Evolutionary conservation across 805 yeast genomes (phyloP), one percentile per base, ranked within the genome.

Genomic region (Priceomyces haplophilus): DNA sequence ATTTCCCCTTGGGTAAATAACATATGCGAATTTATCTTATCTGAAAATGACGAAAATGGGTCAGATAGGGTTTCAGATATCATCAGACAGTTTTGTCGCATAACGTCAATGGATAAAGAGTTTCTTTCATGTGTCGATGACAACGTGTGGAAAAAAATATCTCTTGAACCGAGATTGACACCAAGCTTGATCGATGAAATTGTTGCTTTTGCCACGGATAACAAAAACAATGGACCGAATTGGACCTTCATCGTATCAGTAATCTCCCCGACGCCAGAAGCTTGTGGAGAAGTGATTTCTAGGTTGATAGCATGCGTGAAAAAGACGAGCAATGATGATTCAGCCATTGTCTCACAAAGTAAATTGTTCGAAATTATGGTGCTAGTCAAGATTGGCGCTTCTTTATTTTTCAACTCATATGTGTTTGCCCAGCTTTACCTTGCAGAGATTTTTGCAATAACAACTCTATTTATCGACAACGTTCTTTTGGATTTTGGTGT

Each of bases 1-100:
- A 65, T 82, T 8, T 68, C 85, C 0, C 90, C 93, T 2, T 88
- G 96, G 95, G 70, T 85, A 12, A 75, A 75, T 18, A 84, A 87
- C 51, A 68, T 87, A 18, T 78, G 80, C 55, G 68, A 71, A 11
- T 61, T 79, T 49, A 81, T 86, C 6, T 83, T 71, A 53, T 52
- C 74, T 33, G 69, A 67, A 13, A 79, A 76, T 50, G 80, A 78
- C 20, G 75, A 73, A 23, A 69, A 65, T 43, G 93, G 95, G 0
- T 72, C 78, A 1, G 83, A 78, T 40, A 69, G 76, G 42, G 75
- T 83, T 4, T 74, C 83, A 1, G 79, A 76, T 35, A 62, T 87
- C 8, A 70, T 88, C 18, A 69, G 89, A 31, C 76, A 76, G 40
- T 72, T 86, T 47, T 79, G 88, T 41, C 69, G 74, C 29, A 71